phyloP scores from a whole-genome alignment of 1,284 basidiomycete species.

The Ustilago loliicola region DNA sequence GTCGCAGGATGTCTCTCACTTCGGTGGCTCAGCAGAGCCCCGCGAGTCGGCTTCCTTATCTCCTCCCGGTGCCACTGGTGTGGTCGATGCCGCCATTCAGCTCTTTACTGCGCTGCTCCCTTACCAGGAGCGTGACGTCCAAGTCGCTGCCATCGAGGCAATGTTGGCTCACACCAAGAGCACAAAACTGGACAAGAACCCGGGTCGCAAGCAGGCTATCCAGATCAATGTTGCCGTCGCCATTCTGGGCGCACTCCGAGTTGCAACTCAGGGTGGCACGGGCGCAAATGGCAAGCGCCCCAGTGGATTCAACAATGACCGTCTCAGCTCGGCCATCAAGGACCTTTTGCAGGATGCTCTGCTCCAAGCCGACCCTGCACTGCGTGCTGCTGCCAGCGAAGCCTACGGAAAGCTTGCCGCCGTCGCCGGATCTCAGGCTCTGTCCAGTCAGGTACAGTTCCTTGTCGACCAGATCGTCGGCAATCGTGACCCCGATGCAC shows the following conservation, averaged over 20 bases:
- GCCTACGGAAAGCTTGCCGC: conserved; percentile 88
- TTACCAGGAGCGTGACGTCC: conserved; percentile 80
- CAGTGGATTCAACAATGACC: conserved; percentile 73
- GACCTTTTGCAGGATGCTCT: conserved; percentile 87
- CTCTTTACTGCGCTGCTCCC: conserved; percentile 84
- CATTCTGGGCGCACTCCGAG: conserved; percentile 80
- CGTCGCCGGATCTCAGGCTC: conserved; percentile 85
- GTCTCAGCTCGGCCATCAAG: conserved; percentile 80
- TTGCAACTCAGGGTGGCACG: conserved; percentile 43
- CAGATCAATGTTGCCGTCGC: conserved; percentile 86
- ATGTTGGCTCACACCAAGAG: conserved; percentile 78
- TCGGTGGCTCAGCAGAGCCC: conserved; percentile 16
- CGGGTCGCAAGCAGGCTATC: conserved; percentile 88
- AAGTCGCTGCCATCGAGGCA: conserved; percentile 78
- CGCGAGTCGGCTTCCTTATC: conserved; percentile 77
- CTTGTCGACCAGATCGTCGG: conserved; percentile 96
- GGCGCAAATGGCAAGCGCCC: conserved; percentile 57
- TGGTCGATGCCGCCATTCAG: conserved; percentile 89
- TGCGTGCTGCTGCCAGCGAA: conserved; percentile 87
- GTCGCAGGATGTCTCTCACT: conserved; percentile 20
- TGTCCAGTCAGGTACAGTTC: conserved; percentile 89
- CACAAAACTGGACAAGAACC: conserved; percentile 86
- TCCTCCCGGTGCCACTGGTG: conserved; percentile 83
- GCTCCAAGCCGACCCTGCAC: conserved; percentile 81
- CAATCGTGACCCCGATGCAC: conserved; percentile 91